Base-by-base conservation (phyloP, 2,329 filamentous ascomycete species). In the Talaromyces marneffei region DNA sequence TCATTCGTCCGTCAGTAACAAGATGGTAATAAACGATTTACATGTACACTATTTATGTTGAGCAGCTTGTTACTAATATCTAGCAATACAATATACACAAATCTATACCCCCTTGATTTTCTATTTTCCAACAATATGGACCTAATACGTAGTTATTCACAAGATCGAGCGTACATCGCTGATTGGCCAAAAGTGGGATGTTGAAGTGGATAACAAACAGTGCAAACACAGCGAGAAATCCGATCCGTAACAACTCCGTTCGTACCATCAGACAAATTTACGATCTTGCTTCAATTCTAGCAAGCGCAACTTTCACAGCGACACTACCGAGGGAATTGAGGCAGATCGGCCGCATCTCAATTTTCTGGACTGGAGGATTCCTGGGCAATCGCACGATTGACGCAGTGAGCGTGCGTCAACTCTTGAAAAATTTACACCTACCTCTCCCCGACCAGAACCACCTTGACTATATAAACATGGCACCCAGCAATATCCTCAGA, bases 381-480 rank as follows among this genome's bases (percentile, higher is more conserved):
- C 23, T 27, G 23, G 18, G n/a, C 1, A 52, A 20, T 33, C n/a
- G n/a, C 14, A 3, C 20, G 16, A 52, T 33, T 35, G 48, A 35
- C n/a, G 29, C 27, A 33, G n/a, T 10, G 48, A n/a, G 29, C 48
- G 29, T 31, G 18, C 18, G 29, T 23, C 48, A 16, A 12, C n/a
- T 33, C n/a, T n/a, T 33, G 35, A n/a, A 46, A 57, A 57, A 44
- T 57, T 57, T 57, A 27, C 53, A 14, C n/a, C n/a, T n/a, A 27
- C 42, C 27, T 12, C 8, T 50, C 16, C n/a, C 16, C 48, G 25
- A 44, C 50, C n/a, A 35, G 27, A 29, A 4, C 29, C 29, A 35
- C 8, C 8, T 46, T 50, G 27, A 50, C 9, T 10, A 35, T 35
- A 33, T n/a, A 39, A 37, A 53, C 59, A 74, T 75, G 72, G 63